Base-by-base conservation (phyloP, 1,139 yeast species). In the Lodderomyces margitis region DNA sequence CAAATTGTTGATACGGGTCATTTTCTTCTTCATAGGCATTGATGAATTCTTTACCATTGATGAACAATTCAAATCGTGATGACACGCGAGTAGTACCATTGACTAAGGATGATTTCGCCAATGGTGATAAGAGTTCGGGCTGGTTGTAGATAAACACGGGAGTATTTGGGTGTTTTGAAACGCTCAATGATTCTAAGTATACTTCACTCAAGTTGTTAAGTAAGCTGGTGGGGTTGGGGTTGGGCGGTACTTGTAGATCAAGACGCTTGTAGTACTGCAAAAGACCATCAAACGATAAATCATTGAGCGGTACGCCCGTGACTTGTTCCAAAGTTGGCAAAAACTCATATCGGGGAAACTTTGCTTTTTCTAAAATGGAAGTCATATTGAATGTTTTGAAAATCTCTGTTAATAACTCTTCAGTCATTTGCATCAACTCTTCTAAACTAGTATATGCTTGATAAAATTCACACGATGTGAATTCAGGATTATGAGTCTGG, bases 21-120 rank as follows among this genome's bases (percentile, higher is more conserved):
- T 94, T 94, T 57, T 92, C 98, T 62, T 94, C 99, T 54, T 92
- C 98, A 57, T 94, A 94, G 0, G 98, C 96, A 60, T 94, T 94
- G 31, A 84, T 86, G 51, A 83, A 84, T 60, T 94, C 99, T 50
- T 78, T 75, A 0, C 94, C 91, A 37, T 75, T 65, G 44, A 92
- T 83, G 55, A 87, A 89, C 36, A 92, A 62, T 62, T 94, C 99
- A 57, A 91, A 92, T 37, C 98, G 66, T 23, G 75, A 68, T 0
- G 94, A 83, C 1, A 84, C 63, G 3, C 63, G 69, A 7, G 21
- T 21, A 8, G 16, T 14, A 41, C 70, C 68, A 41, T 70, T 70
- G 1, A 62, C 50, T 1, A 35, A 42, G 0, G 68, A 57, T 0
- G 91, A 80, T 59, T 92, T 92, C 2, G 98, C 89, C 38, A 94